Evolutionary conservation across 2,329 filamentous ascomycete species (phyloP), one percentile per base, ranked within the genome.

Genomic region (Arthrinium phaeospermum): DNA sequence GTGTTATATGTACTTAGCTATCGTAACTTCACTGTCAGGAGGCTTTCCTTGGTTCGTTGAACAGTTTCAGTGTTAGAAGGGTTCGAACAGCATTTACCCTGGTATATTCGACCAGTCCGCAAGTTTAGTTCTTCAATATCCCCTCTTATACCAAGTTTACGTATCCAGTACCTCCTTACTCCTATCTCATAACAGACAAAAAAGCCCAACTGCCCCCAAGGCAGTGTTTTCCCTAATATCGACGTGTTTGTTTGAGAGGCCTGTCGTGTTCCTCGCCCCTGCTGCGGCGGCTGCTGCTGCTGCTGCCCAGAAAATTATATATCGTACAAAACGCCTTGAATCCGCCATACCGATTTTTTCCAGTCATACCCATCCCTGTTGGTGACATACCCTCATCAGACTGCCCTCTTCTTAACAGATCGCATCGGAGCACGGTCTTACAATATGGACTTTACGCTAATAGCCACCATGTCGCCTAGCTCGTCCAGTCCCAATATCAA

Each of bases 401-500:
- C 16, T 67, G 27, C 30, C n/a, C 44, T 70, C 34, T n/a, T 53
- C 24, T 70, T 45, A 10, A 34, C 16, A 53, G 34, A 46, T 71
- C 44, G 51, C 30, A 27, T 45, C 69, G 8, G 1, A 24, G 16
- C 27, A 30, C 27, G 27, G 27, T 30, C 27, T 30, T 30, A 30
- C 27, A 30, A 30, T 27, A 44, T 24, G 16, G 16, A 19, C 49
- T 10, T 34, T 57, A 22, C 61, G 30, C 53, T 74, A 81, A 72
- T 80, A 80, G 24, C 79, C 72, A 57, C 78, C 77, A 37, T 87
- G 86, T 64, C 89, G 83, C 76, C 88, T 83, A 37, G 88, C 87
- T 72, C 90, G 83, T 4, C 90, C 90, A 34, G 84, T 84, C n/a
- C 91, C 91, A 75, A 92, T 88, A 76, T 92, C 90, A 74, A 92